These are phyloP conservation scores for Neonectria ditissima DNA, from an alignment of 2,329 filamentous ascomycete species.

Conservation along the genomic window DNA sequence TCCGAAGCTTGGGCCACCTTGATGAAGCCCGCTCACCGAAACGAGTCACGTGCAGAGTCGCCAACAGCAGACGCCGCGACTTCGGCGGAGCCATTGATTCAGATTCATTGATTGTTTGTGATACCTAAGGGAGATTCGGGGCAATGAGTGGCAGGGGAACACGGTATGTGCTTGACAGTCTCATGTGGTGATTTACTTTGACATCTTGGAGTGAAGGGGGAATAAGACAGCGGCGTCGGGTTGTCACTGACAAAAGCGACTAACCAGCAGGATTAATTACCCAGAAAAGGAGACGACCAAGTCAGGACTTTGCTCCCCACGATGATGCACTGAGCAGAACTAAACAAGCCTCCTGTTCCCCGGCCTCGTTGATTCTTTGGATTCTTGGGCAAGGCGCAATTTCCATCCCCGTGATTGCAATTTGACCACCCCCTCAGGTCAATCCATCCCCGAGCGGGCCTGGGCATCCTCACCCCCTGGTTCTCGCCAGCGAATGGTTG, in stretches of 20 bases:
- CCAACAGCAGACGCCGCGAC: too few species aligned
- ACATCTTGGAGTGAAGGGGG: not conserved
- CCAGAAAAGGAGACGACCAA: too few species aligned
- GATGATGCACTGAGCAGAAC: not conserved
- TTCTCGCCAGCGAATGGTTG: not conserved
- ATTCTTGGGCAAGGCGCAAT: conserved; percentile 2
- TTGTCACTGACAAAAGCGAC: too few species aligned
- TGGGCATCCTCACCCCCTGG: conserved; percentile 3
- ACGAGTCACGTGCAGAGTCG: conserved; percentile 37
- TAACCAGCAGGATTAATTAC: too few species aligned
- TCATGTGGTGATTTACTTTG: not conserved
- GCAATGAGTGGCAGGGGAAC: not conserved
- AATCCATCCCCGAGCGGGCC: not conserved
- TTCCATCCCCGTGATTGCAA: conserved; percentile 1
- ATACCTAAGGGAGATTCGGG: too few species aligned
- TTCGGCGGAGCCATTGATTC: not conserved
- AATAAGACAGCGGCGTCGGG: not conserved
- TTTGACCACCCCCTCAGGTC: not conserved
- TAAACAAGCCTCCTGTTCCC: not conserved
- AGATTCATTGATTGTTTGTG: not conserved
- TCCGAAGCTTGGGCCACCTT: conserved; percentile 22
- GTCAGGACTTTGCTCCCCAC: not conserved
- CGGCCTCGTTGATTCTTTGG: not conserved
- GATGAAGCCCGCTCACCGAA: conserved; percentile 12
- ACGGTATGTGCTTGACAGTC: not conserved